Conservation (phyloP, 352 stramenopile species). For the Plasmopara muralis region DNA sequence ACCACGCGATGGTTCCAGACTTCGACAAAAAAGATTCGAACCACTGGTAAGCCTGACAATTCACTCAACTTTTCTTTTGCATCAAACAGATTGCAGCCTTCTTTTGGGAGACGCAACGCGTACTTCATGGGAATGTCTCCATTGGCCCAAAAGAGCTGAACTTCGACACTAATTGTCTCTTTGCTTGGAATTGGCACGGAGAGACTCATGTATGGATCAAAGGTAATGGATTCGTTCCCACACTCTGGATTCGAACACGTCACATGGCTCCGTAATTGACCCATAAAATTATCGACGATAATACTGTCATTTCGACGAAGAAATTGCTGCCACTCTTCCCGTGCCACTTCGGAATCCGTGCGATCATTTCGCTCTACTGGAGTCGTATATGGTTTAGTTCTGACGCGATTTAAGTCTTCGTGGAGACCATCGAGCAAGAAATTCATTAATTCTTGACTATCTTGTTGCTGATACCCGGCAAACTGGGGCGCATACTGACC, state of each 20-base stretch:
- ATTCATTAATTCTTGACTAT: slow-evolving; percentile 90
- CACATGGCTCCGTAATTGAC: slow-evolving; percentile 82
- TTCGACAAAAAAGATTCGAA: slow-evolving; percentile 63
- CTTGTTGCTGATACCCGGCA: slow-evolving; percentile 85
- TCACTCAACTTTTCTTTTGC: slow-evolving; percentile 54
- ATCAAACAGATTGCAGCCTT: slow-evolving; percentile 36
- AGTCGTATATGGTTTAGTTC: slow-evolving; percentile 71
- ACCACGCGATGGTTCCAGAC: slow-evolving; percentile 65
- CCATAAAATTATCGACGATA: slow-evolving; percentile 88
- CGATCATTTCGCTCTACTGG: slow-evolving; percentile 68
- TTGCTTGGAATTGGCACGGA: slow-evolving; percentile 83
- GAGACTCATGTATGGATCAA: slow-evolving; percentile 88
- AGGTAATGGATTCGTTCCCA: slow-evolving; percentile 74
- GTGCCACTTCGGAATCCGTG: slow-evolving; percentile 53
- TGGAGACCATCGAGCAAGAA: slow-evolving; percentile 89
- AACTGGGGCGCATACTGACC: slow-evolving; percentile 86
- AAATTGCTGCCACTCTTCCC: slow-evolving; percentile 82
- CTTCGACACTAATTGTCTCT: slow-evolving; percentile 42
- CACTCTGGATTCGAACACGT: slow-evolving; percentile 77
- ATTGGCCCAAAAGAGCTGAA: slow-evolving; percentile 71
- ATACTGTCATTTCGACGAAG: slow-evolving; percentile 88
- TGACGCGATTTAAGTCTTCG: slow-evolving; percentile 88
- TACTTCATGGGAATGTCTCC: slow-evolving; percentile 74
- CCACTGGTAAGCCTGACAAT: slow-evolving; percentile 35
- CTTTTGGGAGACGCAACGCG: slow-evolving; percentile 47